Evolutionary conservation across 371 early-diverging fungal species (phyloP).

Genomic region (Mucor velutinosus): DNA sequence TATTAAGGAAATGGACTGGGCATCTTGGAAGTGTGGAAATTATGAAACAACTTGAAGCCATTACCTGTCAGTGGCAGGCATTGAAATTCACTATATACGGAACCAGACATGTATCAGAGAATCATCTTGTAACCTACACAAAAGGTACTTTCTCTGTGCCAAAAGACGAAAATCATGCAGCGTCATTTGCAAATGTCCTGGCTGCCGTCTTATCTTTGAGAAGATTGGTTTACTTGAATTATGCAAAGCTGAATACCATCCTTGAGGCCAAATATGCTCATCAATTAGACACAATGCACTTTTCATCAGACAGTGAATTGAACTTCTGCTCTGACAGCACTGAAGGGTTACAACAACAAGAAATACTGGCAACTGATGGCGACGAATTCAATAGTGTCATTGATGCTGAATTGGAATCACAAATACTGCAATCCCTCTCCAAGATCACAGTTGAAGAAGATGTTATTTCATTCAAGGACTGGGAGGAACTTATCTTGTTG

Average conservation of each 20-base stretch:
- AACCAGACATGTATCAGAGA: slow-evolving; percentile 13
- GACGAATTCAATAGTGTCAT: too few relatives aligned
- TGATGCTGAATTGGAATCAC: slow-evolving; percentile 8
- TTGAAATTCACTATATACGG: slow-evolving; percentile 12
- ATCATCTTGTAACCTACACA: slow-evolving; percentile 10
- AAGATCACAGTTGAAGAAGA: slow-evolving; percentile 7
- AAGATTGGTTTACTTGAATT: slow-evolving; percentile 11
- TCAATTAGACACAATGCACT: slow-evolving; percentile 10
- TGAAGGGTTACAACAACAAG: slow-evolving; percentile 4
- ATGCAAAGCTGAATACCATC: slow-evolving; percentile 21
- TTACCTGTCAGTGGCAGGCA: slow-evolving; percentile 26
- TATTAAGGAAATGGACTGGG: slow-evolving; percentile 16
- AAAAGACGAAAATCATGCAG: slow-evolving; percentile 15
- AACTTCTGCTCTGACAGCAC: slow-evolving; percentile 8
- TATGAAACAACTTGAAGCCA: slow-evolving; percentile 23
- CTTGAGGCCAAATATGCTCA: slow-evolving; percentile 13
- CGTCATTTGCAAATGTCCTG: slow-evolving; percentile 16
- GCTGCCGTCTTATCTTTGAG: slow-evolving; percentile 22
- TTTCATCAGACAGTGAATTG: slow-evolving; percentile 5
- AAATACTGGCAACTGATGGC: slow-evolving; percentile 2
- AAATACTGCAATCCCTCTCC: slow-evolving; percentile 5
- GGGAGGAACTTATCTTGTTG: slow-evolving; percentile 9
- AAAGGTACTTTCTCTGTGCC: slow-evolving; percentile 13
- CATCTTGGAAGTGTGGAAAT: slow-evolving; percentile 9
- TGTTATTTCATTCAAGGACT: slow-evolving; percentile 4